Percentiles rank a stretch among this genome's conserved stretches.
These are phyloP conservation scores for Colletotrichum somersetense DNA, from an alignment of 2,329 filamentous ascomycete genomes.

Conservation along the genomic window DNA sequence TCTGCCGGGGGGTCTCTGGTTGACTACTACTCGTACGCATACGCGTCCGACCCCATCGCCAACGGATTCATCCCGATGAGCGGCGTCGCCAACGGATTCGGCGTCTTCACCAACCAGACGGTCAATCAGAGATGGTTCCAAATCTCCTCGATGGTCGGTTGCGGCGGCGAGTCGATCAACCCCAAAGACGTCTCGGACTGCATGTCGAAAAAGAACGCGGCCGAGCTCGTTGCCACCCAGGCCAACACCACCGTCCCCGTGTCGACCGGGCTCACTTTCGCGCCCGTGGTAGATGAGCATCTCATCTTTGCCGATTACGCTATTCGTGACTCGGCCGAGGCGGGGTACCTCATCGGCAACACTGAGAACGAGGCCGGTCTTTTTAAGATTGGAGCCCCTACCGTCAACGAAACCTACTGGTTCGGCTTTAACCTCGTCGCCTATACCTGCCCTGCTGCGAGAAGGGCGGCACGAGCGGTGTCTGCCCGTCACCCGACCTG, in stretches of 20 bases:
- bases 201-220: constrained; percentile 28
- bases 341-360: constrained; percentile 47
- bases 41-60: constrained; percentile 62
- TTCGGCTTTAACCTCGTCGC: constrained; percentile 46
- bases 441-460: constrained; percentile 51
- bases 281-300: constrained; percentile 26
- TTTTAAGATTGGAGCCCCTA: constrained; percentile 46
- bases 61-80: constrained; percentile 60
- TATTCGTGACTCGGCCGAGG: constrained; percentile 26
- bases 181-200: constrained; percentile 43
- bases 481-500: constrained; percentile 50
- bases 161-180: constrained; percentile 45
- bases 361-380: constrained; percentile 51
- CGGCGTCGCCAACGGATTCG: constrained; percentile 46
- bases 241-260: background rate
- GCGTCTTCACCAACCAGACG: constrained; percentile 46
- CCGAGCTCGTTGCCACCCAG: constrained; percentile 19
- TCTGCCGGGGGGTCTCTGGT: constrained; percentile 50
- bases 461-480: constrained; percentile 45
- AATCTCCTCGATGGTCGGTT: constrained; percentile 45
- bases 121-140: constrained; percentile 39
- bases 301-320: constrained; percentile 37
- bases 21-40: constrained; percentile 64
- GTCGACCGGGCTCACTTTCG: constrained; percentile 13
- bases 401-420: constrained; percentile 46